Evolutionary conservation across 495 filamentous ascomycete genomes (phyloP).

Genomic region (Penicillium cataractarum): DNA sequence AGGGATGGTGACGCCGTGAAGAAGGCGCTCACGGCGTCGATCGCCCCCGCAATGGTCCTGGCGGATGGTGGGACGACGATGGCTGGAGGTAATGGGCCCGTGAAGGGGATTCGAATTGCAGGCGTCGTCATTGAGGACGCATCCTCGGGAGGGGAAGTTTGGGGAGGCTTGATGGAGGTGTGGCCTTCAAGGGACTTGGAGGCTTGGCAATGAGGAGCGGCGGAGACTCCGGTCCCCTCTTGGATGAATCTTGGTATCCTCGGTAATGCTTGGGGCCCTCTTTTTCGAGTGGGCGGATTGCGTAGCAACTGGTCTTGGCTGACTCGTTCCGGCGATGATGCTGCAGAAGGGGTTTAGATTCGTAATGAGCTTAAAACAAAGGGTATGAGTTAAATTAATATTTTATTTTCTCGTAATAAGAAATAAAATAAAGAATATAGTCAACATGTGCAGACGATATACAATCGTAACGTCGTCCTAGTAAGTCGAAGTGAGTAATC

Average conservation of each 20-base stretch:
- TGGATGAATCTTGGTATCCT: not conserved
- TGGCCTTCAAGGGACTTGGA: not conserved
- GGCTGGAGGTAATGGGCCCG: slow-evolving; percentile 77
- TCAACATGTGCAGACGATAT: not conserved
- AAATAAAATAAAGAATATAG: not conserved
- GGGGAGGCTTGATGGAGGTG: not conserved
- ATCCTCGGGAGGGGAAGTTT: slow-evolving; percentile 27
- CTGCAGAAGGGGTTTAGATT: not conserved
- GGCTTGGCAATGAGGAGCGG: slow-evolving; percentile 8
- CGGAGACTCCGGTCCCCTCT: not conserved
- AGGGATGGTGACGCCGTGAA: slow-evolving; percentile 60
- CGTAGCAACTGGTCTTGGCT: slow-evolving; percentile 16
- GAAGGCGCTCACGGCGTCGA: slow-evolving; percentile 76
- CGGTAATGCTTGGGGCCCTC: not conserved
- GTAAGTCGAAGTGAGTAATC: slow-evolving; percentile 4
- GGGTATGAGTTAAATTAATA: not conserved
- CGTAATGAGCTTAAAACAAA: not conserved
- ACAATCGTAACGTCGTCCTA: not conserved
- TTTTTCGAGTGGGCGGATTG: not conserved
- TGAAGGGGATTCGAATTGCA: slow-evolving; percentile 89
- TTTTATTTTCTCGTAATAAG: not conserved
- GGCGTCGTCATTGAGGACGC: slow-evolving; percentile 61
- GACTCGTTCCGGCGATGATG: slow-evolving; percentile 2
- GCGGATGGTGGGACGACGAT: slow-evolving; percentile 73
- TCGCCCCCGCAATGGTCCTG: slow-evolving; percentile 67